Evolutionary conservation across 2,329 filamentous ascomycete species (phyloP), one percentile per base, ranked within the genome.

Genomic region (Arthrobotrys entomopaga): DNA sequence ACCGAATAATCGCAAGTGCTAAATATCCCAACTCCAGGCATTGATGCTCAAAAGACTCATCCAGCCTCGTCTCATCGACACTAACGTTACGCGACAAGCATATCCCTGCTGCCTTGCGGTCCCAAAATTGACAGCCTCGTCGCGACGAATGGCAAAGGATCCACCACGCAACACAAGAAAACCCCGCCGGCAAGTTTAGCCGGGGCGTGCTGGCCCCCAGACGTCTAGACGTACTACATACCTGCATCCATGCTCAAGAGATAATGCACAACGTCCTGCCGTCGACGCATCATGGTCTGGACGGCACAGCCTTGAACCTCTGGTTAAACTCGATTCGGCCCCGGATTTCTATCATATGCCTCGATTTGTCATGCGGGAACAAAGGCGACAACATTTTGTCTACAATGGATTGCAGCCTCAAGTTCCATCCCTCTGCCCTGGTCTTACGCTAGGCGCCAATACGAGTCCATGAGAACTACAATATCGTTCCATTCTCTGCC

Each of bases 321-420:
- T 34, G 29, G 29, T 34, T 34, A 34, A 34, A 34, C 29, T 34
- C 13, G 4, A 46, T 46, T 49, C 8, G 11, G 26, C 8, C 20
- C 15, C 2, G 16, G 34, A 60, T n/a, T 6, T 34, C 42, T 50
- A 26, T 58, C 48, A 52, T n/a, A 61, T 59, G 40, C 56, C 48
- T 49, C 52, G 43, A 70, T 70, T 70, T 70, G 65, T 70, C 65
- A 70, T 63, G 42, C 7, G 24, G 13, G 22, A 15, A 46, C 38
- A 38, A 66, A 56, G 65, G 56, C 65, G 40, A 56, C 56, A 13
- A 20, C 11, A n/a, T 61, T 69, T 61, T 13, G 19, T 13, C 40
- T 8, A 43, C 29, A 19, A 53, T 57, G 34, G 53, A 43, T 57
- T 54, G 65, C 49, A 69, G 65, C 65, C 65, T 69, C 56, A 26